These are phyloP conservation scores for Heliamphora exappendiculata DNA, from an alignment of 148 eudicot species.

Conservation along the genomic window DNA sequence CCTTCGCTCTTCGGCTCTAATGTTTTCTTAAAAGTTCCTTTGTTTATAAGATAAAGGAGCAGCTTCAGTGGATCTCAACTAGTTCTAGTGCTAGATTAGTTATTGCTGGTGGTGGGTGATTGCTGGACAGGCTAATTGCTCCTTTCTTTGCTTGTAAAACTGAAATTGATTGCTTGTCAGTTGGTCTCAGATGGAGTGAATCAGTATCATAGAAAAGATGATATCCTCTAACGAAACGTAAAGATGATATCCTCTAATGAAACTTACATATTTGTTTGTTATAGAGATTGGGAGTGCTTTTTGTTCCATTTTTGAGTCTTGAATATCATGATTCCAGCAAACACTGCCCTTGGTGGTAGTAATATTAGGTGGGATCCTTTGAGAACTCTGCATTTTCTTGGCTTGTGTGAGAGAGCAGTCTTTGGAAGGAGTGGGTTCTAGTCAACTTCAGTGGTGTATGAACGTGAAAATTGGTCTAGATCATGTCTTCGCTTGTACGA, in stretches of 20 bases:
- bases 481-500: neutral
- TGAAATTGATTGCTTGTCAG: neutral
- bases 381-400: neutral
- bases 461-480: neutral
- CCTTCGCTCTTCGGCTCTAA: neutral
- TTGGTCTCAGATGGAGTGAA: neutral
- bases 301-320: neutral
- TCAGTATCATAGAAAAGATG: neutral
- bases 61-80: neutral
- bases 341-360: neutral
- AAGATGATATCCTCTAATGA: neutral
- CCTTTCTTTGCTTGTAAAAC: neutral
- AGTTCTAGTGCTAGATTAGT: neutral
- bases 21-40: neutral
- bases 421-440: neutral
- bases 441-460: neutral
- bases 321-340: neutral
- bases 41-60: neutral
- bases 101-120: neutral
- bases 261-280: neutral
- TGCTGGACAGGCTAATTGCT: neutral
- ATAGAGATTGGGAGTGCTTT: neutral
- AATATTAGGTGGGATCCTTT: neutral
- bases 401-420: neutral
- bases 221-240: neutral